phyloP scores from a whole-genome alignment of 2,329 filamentous ascomycete genomes.

The Pseudocercospora musae region DNA sequence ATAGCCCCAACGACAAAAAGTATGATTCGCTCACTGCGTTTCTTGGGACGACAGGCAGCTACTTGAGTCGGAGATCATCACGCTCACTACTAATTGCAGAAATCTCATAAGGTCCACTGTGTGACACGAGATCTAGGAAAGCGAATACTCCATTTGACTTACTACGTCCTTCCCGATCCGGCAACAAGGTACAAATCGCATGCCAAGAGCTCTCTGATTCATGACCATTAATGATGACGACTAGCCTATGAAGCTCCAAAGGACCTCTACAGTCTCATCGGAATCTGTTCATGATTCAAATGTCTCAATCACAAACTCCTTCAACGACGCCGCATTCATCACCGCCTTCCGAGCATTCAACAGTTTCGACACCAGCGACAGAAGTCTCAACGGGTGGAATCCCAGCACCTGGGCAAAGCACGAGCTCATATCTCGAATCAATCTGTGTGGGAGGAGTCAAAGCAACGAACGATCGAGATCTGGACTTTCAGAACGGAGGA shows the following conservation, averaged over 20 bases:
- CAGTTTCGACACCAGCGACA: neutral
- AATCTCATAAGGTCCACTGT: neutral
- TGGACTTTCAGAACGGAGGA: slow-evolving; percentile 7
- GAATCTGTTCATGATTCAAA: neutral
- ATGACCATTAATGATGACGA: neutral
- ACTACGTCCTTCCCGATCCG: neutral
- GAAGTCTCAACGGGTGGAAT: neutral
- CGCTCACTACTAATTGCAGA: neutral
- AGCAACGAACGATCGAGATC: slow-evolving; percentile 12
- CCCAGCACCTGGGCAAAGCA: slow-evolving; percentile 3
- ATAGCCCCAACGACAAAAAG: neutral
- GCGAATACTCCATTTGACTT: neutral
- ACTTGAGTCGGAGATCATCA: neutral
- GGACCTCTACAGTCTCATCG: neutral
- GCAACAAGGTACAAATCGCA: neutral
- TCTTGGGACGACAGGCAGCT: neutral
- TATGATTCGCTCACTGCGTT: neutral
- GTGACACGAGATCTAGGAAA: neutral
- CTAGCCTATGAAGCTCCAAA: neutral
- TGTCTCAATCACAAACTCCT: neutral
- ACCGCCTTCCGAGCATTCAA: neutral
- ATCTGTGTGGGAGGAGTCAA: slow-evolving; percentile 7
- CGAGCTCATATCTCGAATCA: slow-evolving; percentile 11
- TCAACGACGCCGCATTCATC: neutral
- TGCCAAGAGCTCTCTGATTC: neutral